A percentile compares a stretch with the other conserved stretches of the same genome.
These are phyloP conservation scores for Chloropicon primus DNA, from an alignment of 139 green algal genomes.

Conservation along the genomic window DNA sequence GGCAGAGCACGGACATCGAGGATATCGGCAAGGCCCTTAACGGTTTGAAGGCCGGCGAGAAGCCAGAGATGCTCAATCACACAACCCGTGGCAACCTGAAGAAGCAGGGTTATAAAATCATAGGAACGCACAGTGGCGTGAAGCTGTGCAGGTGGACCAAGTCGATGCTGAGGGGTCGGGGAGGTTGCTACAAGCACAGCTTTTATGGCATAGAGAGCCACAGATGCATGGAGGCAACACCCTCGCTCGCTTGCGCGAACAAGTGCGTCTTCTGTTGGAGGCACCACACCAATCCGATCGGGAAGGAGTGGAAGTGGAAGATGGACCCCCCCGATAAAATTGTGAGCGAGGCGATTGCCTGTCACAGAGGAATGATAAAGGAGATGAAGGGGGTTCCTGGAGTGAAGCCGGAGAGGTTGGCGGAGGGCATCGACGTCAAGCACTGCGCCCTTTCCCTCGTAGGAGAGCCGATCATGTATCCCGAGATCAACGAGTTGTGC, in stretches of 20 bases:
- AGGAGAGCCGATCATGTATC: slow-evolving; percentile 83
- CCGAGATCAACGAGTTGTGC: slow-evolving; percentile 61
- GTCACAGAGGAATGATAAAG: slow-evolving; percentile 54
- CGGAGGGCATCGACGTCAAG: slow-evolving; percentile 40
- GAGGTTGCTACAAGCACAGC: slow-evolving; percentile 70
- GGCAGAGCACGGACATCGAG: slow-evolving; percentile 47
- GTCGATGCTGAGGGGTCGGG: slow-evolving; percentile 55
- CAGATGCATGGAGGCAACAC: slow-evolving; percentile 61
- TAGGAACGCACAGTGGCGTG: slow-evolving; percentile 66
- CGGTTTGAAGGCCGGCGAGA: slow-evolving; percentile 3
- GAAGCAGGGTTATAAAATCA: slow-evolving; percentile 75
- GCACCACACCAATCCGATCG: slow-evolving; percentile 57
- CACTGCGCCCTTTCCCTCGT: slow-evolving; percentile 70
- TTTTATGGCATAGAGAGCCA: slow-evolving; percentile 76
- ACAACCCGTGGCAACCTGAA: slow-evolving; percentile 34
- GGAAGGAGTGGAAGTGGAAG: slow-evolving; percentile 59
- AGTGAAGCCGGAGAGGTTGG: slow-evolving; percentile 37
- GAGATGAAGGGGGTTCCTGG: slow-evolving; percentile 61
- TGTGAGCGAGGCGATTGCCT: slow-evolving; percentile 38
- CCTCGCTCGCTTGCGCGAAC: slow-evolving; percentile 60
- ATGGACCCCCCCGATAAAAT: slow-evolving; percentile 52
- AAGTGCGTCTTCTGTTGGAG: slow-evolving; percentile 78
- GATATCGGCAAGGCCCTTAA: slow-evolving; percentile 31
- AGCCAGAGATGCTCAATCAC: slow-evolving; percentile 47
- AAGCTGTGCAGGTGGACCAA: slow-evolving; percentile 83